Evolutionary conservation across 2,329 filamentous ascomycete genomes (phyloP).

Genomic region (Amphichorda felina): DNA sequence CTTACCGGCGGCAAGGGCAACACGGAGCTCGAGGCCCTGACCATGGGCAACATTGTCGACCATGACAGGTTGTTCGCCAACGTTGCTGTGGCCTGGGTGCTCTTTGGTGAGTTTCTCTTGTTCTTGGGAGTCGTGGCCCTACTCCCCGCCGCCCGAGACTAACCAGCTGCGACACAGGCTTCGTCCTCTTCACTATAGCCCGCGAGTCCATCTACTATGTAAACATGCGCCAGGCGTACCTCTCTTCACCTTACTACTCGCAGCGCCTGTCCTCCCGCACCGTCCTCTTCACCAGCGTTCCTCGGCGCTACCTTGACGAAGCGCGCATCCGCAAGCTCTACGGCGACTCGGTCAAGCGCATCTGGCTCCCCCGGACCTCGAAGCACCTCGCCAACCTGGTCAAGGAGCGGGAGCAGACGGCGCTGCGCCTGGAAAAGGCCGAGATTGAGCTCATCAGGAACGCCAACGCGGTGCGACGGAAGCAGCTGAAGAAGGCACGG

Average conservation of each 20-base stretch:
- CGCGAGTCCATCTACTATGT: slow-evolving; percentile 86
- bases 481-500: slow-evolving; percentile 19
- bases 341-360: slow-evolving; percentile 64
- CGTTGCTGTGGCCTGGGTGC: slow-evolving; percentile 68
- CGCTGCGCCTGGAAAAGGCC: slow-evolving; percentile 72
- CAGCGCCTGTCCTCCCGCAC: slow-evolving; percentile 82
- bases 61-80: slow-evolving; percentile 64
- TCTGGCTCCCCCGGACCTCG: slow-evolving; percentile 75
- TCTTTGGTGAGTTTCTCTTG: slow-evolving; percentile 31
- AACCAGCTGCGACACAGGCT: slow-evolving; percentile 49
- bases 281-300: slow-evolving; percentile 80
- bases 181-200: slow-evolving; percentile 79
- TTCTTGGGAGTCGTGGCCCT: neutral
- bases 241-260: slow-evolving; percentile 73
- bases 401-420: slow-evolving; percentile 66
- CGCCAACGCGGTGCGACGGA: slow-evolving; percentile 61
- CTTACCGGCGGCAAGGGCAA: slow-evolving; percentile 61
- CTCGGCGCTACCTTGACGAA: slow-evolving; percentile 65
- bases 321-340: slow-evolving; percentile 70
- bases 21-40: slow-evolving; percentile 62
- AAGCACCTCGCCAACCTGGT: slow-evolving; percentile 71
- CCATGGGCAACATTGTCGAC: slow-evolving; percentile 63
- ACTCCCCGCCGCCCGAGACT: neutral
- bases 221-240: slow-evolving; percentile 85
- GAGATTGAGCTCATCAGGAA: slow-evolving; percentile 77